A percentile compares a stretch with the other conserved stretches of the same genome.
phyloP scores from a whole-genome alignment of 192 early-diverging fungal genomes.

The Umbelopsis sp. region DNA sequence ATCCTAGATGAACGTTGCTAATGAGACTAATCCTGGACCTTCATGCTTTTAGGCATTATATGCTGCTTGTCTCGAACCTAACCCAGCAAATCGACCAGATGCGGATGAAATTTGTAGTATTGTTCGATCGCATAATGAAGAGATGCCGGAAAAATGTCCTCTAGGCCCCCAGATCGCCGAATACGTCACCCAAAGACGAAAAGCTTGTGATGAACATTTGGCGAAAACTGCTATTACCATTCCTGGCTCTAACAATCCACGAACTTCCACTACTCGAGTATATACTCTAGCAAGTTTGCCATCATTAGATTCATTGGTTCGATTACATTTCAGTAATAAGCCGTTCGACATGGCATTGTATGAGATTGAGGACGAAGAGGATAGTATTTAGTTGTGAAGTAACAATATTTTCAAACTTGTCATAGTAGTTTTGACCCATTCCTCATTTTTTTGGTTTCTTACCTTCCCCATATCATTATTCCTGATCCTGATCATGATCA shows the following conservation, averaged over 20 bases:
- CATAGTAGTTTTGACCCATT: neutral
- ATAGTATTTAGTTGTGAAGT: neutral
- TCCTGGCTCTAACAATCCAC: conserved; percentile 19
- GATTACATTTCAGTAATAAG: conserved; percentile 23
- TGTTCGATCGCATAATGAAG: conserved; percentile 28
- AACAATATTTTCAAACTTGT: neutral
- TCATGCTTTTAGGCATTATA: conserved; percentile 12
- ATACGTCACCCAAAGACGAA: conserved; percentile 33
- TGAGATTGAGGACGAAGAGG: conserved; percentile 12
- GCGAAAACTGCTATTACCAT: conserved; percentile 31
- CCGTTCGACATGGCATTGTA: conserved; percentile 23
- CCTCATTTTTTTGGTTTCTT: neutral
- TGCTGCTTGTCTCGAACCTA: conserved; percentile 30
- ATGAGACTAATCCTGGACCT: neutral
- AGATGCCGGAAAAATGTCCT: conserved; percentile 26
- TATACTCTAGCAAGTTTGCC: conserved; percentile 32
- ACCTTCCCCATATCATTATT: neutral
- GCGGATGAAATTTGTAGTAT: conserved; percentile 31
- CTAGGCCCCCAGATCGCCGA: conserved; percentile 15
- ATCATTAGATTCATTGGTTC: conserved; percentile 18
- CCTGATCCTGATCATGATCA: neutral
- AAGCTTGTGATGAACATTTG: conserved; percentile 29
- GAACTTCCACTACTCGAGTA: conserved; percentile 30
- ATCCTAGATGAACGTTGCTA: neutral
- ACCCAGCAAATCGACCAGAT: conserved; percentile 30